These are phyloP conservation scores for Centrapalus pauciflorus DNA, from an alignment of 129 eudicot species.

Conservation along the genomic window DNA sequence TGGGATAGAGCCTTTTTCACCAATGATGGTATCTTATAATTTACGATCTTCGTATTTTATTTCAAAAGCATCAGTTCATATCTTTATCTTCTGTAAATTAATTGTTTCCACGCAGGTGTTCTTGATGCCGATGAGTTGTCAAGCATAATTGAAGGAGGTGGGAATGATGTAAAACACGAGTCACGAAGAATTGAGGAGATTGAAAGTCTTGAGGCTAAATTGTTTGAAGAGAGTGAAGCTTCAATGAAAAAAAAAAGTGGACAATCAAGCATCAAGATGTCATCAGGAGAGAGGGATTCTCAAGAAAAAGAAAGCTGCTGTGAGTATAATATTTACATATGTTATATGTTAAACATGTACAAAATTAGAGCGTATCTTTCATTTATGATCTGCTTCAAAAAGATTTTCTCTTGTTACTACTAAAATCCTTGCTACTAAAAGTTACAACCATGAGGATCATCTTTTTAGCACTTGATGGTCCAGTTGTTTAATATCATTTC, in stretches of 20 bases:
- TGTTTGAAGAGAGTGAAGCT: conserved; percentile 66
- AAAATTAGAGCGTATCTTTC: no score
- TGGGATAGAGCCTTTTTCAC: conserved; percentile 89
- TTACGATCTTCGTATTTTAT: background rate
- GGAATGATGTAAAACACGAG: conserved; percentile 18
- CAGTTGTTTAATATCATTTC: no score
- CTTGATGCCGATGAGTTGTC: conserved; percentile 83
- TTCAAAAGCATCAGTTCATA: background rate
- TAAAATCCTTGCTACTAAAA: no score
- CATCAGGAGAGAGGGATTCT: conserved; percentile 23
- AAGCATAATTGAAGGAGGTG: conserved; percentile 56
- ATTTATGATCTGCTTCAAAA: no score
- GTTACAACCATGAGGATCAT: no score
- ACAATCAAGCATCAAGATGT: conserved; percentile 16
- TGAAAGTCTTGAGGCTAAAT: conserved; percentile 46
- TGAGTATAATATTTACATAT: conserved; percentile 33
- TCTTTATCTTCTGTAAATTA: background rate
- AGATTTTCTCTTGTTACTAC: no score
- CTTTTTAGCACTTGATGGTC: no score
- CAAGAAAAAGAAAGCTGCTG: conserved; percentile 22
- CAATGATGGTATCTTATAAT: conserved; percentile 42
- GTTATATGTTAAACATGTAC: background rate
- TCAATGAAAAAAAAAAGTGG: conserved; percentile 48
- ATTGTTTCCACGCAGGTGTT: conserved; percentile 36
- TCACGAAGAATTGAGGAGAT: conserved; percentile 53